Base-by-base conservation (phyloP, 306 rosid genomes). In the Rosa lucieae region DNA sequence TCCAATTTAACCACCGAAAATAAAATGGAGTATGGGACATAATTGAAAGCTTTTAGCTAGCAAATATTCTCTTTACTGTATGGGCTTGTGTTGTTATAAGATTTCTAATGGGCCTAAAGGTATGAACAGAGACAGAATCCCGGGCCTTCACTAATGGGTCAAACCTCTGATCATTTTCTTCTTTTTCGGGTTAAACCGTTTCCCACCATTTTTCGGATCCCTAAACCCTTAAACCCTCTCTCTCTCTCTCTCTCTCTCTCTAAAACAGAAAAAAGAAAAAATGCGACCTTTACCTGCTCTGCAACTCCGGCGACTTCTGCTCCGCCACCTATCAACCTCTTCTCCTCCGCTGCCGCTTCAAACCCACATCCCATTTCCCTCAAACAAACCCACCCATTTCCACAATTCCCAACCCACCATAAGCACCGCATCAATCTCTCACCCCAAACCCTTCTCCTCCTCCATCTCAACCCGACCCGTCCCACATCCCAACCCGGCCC, bases 281-380 rank as follows among this genome's bases (percentile, higher is more conserved):
- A 93, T 93, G 98, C 84, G 85, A 87, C 91, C 91, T 70, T 85
- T 84, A 67, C 86, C 48, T 81, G 75, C 84, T 71, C 90, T 87
- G 84, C 93, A 86, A 78, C 88, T 94, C 72, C 87, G 92, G 56
- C 82, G 78, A 67, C 72, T 89, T 32, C 55, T 92, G 7, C 84
- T 90, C 35, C 93, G 88, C 48, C 82, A 86, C 51, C 62, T 88
- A 62, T 78, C 79, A 2, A 63, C 70, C 0, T 46, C 84, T 8
- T 1, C 46, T 32, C 69, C 90, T 5, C 80, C 79, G 70, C 23
- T 52, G 0, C 29, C 69, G 1, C 52, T 56, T 13, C 69, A 23
- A 42, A 40, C 26, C 43, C 78, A 74, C 42, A 8, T 74, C 44
- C 55, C 11, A 9, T 8, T 74, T 5, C 55, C 14, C 51, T 20